Conservation (phyloP, 2,329 filamentous ascomycete genomes). For the Fusarium incarnatum region DNA sequence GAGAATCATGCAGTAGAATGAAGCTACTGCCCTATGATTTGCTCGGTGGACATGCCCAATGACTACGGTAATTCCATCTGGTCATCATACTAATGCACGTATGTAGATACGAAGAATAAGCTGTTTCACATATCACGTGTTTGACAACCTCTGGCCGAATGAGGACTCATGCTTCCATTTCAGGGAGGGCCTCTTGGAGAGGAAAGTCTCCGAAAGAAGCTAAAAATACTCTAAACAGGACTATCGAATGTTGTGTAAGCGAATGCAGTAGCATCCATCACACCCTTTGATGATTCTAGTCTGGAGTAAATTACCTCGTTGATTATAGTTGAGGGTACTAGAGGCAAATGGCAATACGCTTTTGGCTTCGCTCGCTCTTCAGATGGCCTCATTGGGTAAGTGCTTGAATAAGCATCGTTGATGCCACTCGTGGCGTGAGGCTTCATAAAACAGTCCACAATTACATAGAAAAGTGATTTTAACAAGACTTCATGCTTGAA, state of each 20-base stretch:
- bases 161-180: background rate
- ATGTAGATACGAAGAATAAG: background rate
- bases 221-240: constrained; percentile 18
- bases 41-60: too few relatives aligned
- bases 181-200: too few relatives aligned
- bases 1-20: background rate
- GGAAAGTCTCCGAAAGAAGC: background rate
- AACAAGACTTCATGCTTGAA: background rate
- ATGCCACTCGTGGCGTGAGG: background rate
- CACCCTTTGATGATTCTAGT: background rate
- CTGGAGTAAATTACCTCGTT: background rate
- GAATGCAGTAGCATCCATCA: background rate
- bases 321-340: too few relatives aligned
- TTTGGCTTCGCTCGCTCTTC: background rate
- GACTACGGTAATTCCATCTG: background rate
- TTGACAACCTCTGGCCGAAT: background rate
- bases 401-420: background rate
- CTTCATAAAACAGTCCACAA: background rate
- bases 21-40: background rate
- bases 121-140: constrained; percentile 1
- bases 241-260: constrained; percentile 8
- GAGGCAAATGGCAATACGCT: background rate
- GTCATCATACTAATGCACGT: background rate
- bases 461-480: background rate
- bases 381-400: background rate